phyloP scores from a whole-genome alignment of 73 alveolate species.

The Tetrahymena thermophila region DNA sequence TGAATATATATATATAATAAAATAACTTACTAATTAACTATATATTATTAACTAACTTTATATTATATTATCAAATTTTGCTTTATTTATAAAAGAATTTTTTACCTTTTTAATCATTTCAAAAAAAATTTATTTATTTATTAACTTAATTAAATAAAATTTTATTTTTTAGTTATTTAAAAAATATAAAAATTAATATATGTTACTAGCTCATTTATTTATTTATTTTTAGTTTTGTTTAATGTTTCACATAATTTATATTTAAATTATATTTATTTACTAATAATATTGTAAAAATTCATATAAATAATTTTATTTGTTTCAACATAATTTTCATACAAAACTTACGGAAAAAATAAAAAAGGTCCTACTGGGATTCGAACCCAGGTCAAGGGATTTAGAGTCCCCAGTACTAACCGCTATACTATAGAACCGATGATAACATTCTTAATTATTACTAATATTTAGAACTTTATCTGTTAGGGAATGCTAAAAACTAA shows the following conservation, averaged over 20 bases:
- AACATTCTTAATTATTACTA: neutral
- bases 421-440: neutral
- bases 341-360: neutral
- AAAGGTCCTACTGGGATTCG: conserved; percentile 5
- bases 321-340: neutral
- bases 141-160: neutral
- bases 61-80: too few relatives aligned
- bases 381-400: conserved; percentile 4
- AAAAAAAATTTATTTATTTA: too few relatives aligned
- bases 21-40: neutral
- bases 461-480: neutral
- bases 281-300: neutral
- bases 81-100: too few relatives aligned
- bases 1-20: too few relatives aligned
- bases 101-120: too few relatives aligned
- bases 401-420: conserved; percentile 7
- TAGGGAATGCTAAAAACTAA: neutral
- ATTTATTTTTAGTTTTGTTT: too few relatives aligned
- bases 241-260: too few relatives aligned
- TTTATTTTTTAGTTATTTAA: neutral
- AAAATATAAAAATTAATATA: too few relatives aligned
- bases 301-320: neutral
- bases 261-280: neutral
- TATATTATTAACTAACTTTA: too few relatives aligned
- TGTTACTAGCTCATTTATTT: too few relatives aligned